A percentile compares a stretch with the other conserved stretches of the same genome.
phyloP scores from a whole-genome alignment of 139 green algal species.

The Chlamydomonas eustigma region DNA sequence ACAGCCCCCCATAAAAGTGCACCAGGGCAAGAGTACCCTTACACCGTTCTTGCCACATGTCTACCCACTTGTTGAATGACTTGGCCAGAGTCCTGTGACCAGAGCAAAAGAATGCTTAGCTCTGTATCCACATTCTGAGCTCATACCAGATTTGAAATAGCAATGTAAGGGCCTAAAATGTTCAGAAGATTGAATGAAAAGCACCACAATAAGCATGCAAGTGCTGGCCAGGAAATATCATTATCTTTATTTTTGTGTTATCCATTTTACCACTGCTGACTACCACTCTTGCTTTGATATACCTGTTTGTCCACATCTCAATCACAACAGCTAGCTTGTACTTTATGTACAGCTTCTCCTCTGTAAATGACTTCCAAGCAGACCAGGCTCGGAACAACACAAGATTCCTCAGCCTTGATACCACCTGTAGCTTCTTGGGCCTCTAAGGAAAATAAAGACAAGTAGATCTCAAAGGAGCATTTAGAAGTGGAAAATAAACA shows the following conservation, averaged over 20 bases:
- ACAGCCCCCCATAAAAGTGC: slow-evolving; percentile 24
- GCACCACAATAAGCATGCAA: no score
- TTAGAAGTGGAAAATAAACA: no score
- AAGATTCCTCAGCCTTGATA: slow-evolving; percentile 13
- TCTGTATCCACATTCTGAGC: no score
- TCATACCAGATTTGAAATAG: no score
- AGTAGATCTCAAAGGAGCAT: no score
- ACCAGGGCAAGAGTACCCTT: slow-evolving; percentile 12
- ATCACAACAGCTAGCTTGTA: not conserved
- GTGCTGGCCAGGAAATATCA: no score
- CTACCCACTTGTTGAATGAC: slow-evolving; percentile 30
- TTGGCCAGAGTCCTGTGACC: not conserved
- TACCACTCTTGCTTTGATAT: not conserved
- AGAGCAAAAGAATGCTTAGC: no score
- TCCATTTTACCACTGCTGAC: no score
- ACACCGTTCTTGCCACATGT: not conserved
- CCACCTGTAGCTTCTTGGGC: not conserved
- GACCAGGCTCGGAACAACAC: slow-evolving; percentile 15
- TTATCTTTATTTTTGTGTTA: no score
- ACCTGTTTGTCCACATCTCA: not conserved
- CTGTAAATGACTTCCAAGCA: slow-evolving; percentile 5
- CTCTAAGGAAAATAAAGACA: not conserved
- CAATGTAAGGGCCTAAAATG: no score
- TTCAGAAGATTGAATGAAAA: no score
- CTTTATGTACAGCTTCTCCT: not conserved